Evolutionary conservation across 108 stramenopile species (phyloP).

Genomic region (Hondaea fermentalgiana): DNA sequence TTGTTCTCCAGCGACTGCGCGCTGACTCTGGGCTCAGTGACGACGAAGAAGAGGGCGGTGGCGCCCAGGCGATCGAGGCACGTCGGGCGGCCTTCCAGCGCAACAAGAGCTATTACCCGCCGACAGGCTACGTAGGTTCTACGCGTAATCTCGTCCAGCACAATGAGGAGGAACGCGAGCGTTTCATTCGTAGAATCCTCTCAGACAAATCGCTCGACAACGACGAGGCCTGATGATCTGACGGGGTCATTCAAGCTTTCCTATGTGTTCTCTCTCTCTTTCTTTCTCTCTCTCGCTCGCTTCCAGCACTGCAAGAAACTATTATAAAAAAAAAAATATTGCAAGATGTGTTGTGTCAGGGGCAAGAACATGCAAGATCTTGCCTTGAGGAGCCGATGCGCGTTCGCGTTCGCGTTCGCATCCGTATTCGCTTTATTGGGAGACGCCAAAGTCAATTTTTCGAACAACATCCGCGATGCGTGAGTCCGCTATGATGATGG

Average conservation of each 20-base stretch:
- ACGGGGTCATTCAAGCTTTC: not conserved
- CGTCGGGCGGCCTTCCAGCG: not conserved
- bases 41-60: not conserved
- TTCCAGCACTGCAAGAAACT: not conserved
- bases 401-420: too few relatives aligned
- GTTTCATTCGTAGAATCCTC: not conserved
- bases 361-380: too few relatives aligned
- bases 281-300: not conserved
- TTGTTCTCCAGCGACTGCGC: not conserved
- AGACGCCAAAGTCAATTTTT: too few relatives aligned
- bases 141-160: not conserved
- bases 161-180: not conserved
- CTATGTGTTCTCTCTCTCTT: not conserved
- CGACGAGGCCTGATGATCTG: not conserved
- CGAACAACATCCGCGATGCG: too few relatives aligned
- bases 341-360: too few relatives aligned
- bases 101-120: not conserved
- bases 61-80: not conserved
- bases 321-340: too few relatives aligned
- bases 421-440: too few relatives aligned
- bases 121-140: not conserved
- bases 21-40: not conserved
- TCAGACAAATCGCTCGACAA: not conserved
- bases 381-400: too few relatives aligned
- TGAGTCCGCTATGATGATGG: too few relatives aligned